These are phyloP conservation scores for Beverwykella pulmonaria DNA, from an alignment of 495 filamentous ascomycete species.

Conservation along the genomic window DNA sequence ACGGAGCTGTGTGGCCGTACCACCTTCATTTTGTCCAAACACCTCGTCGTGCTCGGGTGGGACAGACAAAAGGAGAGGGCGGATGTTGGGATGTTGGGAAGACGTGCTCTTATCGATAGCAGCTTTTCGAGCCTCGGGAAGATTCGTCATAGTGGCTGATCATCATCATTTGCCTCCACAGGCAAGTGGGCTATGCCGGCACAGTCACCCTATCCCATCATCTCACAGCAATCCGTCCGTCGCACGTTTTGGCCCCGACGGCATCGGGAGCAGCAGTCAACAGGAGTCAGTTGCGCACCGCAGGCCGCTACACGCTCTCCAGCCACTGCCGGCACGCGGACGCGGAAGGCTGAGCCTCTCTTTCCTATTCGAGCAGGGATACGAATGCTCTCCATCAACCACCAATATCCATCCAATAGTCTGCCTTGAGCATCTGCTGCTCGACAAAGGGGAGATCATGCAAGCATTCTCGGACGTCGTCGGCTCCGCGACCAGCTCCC, in stretches of 20 bases:
- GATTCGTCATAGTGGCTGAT: not conserved
- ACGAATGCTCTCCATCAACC: not conserved
- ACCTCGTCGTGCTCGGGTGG: not conserved
- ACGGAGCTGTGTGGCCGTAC: no score
- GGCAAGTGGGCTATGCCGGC: not conserved
- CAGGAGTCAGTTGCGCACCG: not conserved
- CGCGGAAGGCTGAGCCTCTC: not conserved
- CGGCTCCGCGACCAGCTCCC: slow-evolving; percentile 17
- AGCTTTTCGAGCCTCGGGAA: not conserved
- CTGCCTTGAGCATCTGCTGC: not conserved
- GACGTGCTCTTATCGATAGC: not conserved
- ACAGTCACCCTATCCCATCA: not conserved
- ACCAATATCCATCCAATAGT: not conserved
- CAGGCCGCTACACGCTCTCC: not conserved
- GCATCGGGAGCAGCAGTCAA: not conserved
- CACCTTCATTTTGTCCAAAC: no score
- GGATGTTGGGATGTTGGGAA: no score
- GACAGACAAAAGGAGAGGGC: not conserved
- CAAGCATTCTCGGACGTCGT: slow-evolving; percentile 19
- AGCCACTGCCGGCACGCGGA: not conserved
- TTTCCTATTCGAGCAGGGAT: not conserved
- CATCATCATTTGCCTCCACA: not conserved
- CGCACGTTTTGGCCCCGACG: slow-evolving; percentile 5
- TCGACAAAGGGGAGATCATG: not conserved
- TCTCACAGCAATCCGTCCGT: not conserved